Evolutionary conservation across 2,329 filamentous ascomycete genomes (phyloP), one percentile per base, ranked within the genome.

Genomic region (Fulvia fulva): DNA sequence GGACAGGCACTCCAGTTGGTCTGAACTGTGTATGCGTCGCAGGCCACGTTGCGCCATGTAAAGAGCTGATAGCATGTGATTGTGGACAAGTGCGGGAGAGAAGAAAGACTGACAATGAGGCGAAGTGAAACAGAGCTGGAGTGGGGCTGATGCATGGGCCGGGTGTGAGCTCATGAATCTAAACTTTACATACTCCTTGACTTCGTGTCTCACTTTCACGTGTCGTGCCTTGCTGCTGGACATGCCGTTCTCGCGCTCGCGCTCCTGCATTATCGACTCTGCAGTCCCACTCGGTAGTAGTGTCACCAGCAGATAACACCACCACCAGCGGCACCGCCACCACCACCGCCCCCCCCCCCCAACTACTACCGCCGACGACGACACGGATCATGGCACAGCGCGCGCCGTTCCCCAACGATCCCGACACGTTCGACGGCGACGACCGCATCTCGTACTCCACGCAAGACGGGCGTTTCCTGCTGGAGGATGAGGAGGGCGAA

Each of bases 391-490:
- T 65, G 61, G 63, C 64, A 12, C 56, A 62, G 12, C 67, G 65
- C 44, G 63, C 66, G 7, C 68, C 68, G 54, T 83, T 84, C 61
- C 82, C 82, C 19, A 73, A 73, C 57, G 76, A 90, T 57, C 80
- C 83, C 14, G 80, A 83, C 57, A 82, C 88, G 50, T 95, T 96
- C 71, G 86, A 88, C 67, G 77, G 77, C 58, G 91, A 96, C 71
- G 83, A 89, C 26, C 88, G 92, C 66, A 89, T 96, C 69, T 93
- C 90, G 5, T 96, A 88, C 77, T 93, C 90, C n/a, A 89, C 84
- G 71, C 80, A 90, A 61, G 88, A 93, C 74, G 81, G 85, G n/a
- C 64, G 64, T 71, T 93, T 87, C 77, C 84, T 94, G 54, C 85
- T 94, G 7, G 91, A 96, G 61, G 88, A 90, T 57, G 89, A 91